A percentile compares a stretch with the other conserved stretches of the same genome.
Evolutionary conservation across 805 yeast genomes (phyloP).

Genomic region (Barnettozyma sp.): DNA sequence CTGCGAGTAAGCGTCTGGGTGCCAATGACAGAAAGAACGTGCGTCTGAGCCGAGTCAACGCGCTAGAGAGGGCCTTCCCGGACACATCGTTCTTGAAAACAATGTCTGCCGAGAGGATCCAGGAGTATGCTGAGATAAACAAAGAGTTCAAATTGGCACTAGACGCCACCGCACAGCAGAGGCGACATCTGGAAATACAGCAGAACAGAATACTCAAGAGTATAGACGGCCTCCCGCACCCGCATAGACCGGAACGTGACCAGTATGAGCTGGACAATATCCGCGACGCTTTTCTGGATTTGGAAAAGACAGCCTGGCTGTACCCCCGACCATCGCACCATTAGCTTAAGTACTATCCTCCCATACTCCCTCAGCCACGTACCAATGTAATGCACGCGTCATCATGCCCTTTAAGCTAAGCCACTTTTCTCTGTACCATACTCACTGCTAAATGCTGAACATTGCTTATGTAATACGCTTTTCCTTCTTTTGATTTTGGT

Average conservation of each 20-base stretch:
- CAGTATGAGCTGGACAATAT: slow-evolving; percentile 5
- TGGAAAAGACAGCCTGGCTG: slow-evolving; percentile 9
- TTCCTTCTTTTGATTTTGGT: too few relatives aligned
- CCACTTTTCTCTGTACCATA: too few relatives aligned
- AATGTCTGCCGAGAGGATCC: slow-evolving; percentile 10
- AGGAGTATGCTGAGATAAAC: slow-evolving; percentile 17
- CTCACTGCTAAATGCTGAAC: too few relatives aligned
- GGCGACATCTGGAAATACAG: background rate
- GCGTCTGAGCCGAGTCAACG: slow-evolving; percentile 18
- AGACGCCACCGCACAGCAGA: background rate
- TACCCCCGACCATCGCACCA: too few relatives aligned
- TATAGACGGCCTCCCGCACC: background rate
- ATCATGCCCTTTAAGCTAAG: too few relatives aligned
- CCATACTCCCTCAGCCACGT: too few relatives aligned
- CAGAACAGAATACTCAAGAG: background rate
- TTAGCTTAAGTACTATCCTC: too few relatives aligned
- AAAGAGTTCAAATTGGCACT: slow-evolving; percentile 11
- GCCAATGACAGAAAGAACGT: slow-evolving; percentile 22
- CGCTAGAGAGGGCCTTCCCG: slow-evolving; percentile 20
- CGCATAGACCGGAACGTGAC: background rate
- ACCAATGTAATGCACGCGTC: too few relatives aligned
- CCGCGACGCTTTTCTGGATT: slow-evolving; percentile 4
- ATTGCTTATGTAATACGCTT: too few relatives aligned
- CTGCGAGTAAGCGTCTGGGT: slow-evolving; percentile 20
- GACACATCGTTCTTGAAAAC: slow-evolving; percentile 15